phyloP scores from a whole-genome alignment of 192 early-diverging fungal genomes.

The Rhizophagus clarus region DNA sequence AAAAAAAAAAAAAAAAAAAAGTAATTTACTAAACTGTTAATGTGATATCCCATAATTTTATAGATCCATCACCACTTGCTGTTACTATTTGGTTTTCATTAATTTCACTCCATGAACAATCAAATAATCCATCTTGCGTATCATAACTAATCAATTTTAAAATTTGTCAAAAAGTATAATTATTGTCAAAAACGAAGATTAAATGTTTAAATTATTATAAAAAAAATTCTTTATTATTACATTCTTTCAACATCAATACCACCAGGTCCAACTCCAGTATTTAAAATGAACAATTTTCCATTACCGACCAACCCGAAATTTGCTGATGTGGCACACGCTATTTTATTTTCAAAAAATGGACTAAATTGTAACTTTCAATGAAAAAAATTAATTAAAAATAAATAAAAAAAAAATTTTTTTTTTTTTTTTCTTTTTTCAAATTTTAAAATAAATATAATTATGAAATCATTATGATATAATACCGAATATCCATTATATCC shows the following conservation, averaged over 20 bases:
- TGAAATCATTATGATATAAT: too few relatives aligned
- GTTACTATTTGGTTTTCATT: slow-evolving; percentile 95
- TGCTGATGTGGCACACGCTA: slow-evolving; percentile 86
- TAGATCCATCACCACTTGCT: slow-evolving; percentile 90
- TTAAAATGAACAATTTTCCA: slow-evolving; percentile 82
- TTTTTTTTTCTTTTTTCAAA: too few relatives aligned
- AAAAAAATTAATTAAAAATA: neutral
- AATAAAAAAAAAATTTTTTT: slow-evolving; percentile 7
- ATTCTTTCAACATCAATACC: slow-evolving; percentile 57
- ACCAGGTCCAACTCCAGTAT: slow-evolving; percentile 47
- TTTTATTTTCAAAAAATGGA: slow-evolving; percentile 88
- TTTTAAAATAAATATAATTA: too few relatives aligned
- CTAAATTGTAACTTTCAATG: slow-evolving; percentile 77
- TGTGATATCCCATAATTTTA: slow-evolving; percentile 93
- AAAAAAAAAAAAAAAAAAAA: too few relatives aligned
- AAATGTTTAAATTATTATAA: neutral
- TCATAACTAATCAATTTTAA: too few relatives aligned
- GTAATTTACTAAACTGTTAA: slow-evolving; percentile 65
- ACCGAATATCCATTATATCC: slow-evolving; percentile 93
- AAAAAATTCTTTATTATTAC: slow-evolving; percentile 42
- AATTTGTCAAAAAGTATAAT: too few relatives aligned
- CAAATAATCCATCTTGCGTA: slow-evolving; percentile 96
- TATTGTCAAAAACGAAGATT: too few relatives aligned
- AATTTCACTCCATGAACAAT: slow-evolving; percentile 91
- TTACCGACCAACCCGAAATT: slow-evolving; percentile 99